phyloP scores from a whole-genome alignment of 1,139 yeast genomes.

The Candida sanyaensis region DNA sequence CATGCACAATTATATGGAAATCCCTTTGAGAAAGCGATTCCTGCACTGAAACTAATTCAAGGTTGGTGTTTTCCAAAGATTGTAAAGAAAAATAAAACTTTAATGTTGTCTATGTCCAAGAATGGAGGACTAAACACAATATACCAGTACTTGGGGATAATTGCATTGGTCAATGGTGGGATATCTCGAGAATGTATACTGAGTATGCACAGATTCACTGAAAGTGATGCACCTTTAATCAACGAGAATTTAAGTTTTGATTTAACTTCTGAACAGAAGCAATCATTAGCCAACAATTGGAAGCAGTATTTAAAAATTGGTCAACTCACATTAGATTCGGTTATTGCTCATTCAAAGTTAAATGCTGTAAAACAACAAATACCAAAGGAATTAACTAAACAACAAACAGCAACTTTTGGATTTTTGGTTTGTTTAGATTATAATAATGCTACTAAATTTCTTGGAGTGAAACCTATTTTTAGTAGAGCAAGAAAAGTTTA shows the following conservation, averaged over 20 bases:
- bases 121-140: background rate
- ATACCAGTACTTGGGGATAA: slow-evolving; percentile 10
- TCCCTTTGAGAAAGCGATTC: background rate
- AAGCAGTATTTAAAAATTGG: background rate
- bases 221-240: background rate
- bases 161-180: slow-evolving; percentile 5
- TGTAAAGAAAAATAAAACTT: background rate
- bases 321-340: background rate
- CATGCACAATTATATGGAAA: background rate
- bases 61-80: slow-evolving; percentile 5
- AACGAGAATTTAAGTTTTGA: background rate
- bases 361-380: background rate
- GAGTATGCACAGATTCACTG: background rate
- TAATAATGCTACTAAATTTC: background rate
- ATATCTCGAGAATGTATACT: slow-evolving; percentile 5
- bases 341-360: background rate
- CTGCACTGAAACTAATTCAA: background rate
- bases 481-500: background rate
- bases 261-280: background rate
- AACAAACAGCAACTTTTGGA: slow-evolving; percentile 1
- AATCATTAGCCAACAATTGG: background rate
- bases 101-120: background rate
- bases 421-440: background rate
- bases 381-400: background rate
- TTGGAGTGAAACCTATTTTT: background rate